Conservation (phyloP, 2,329 filamentous ascomycete genomes). For the Xylaria sp. region DNA sequence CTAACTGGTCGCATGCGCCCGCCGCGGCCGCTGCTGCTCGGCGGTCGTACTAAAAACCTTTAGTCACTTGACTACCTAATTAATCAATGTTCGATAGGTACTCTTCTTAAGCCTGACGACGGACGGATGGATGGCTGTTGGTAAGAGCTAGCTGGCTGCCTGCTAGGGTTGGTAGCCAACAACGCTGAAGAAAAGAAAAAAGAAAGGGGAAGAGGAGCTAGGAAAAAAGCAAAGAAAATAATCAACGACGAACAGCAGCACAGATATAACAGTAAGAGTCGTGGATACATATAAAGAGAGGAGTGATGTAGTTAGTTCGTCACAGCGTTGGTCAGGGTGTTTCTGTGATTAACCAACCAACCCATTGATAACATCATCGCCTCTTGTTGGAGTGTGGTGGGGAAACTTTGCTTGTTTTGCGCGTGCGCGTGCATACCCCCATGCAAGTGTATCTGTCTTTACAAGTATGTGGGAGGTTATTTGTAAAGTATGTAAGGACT, state of each 20-base stretch:
- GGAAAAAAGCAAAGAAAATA: neutral
- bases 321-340: slow-evolving; percentile 4
- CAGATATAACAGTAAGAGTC: slow-evolving; percentile 1
- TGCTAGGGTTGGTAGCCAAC: neutral
- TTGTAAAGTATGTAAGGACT: slow-evolving; percentile 18
- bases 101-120: neutral
- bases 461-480: slow-evolving; percentile 29
- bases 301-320: neutral
- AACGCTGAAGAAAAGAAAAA: neutral
- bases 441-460: slow-evolving; percentile 26
- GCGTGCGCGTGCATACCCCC: slow-evolving; percentile 34
- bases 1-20: slow-evolving; percentile 17
- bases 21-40: neutral
- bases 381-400: slow-evolving; percentile 30
- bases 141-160: neutral
- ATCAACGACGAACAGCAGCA: slow-evolving; percentile 16
- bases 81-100: neutral
- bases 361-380: slow-evolving; percentile 26
- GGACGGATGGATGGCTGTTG: slow-evolving; percentile 9
- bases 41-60: slow-evolving; percentile 17
- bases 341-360: slow-evolving; percentile 13
- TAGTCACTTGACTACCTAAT: slow-evolving; percentile 27
- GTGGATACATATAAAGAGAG: slow-evolving; percentile 1
- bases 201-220: slow-evolving; percentile 3
- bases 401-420: slow-evolving; percentile 29